Evolutionary conservation across 192 early-diverging fungal genomes (phyloP).

Genomic region (Chytriomyces sp.): DNA sequence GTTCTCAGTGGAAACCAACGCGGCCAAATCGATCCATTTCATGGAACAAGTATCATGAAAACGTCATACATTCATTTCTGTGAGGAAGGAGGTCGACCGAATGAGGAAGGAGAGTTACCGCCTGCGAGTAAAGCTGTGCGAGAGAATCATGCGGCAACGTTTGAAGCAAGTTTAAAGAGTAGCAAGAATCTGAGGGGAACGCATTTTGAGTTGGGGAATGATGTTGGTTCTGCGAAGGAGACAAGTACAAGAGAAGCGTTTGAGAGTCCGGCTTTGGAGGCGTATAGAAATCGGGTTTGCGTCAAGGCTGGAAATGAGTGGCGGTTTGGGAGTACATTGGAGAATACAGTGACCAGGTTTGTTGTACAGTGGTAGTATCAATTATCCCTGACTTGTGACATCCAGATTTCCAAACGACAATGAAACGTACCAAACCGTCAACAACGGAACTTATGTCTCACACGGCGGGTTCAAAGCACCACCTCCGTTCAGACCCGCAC

Average conservation of each 20-base stretch:
- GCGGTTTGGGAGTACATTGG: slow-evolving; percentile 21
- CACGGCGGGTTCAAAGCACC: slow-evolving; percentile 8
- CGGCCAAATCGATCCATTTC: background rate
- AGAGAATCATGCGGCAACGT: background rate
- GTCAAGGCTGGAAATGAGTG: slow-evolving; percentile 22
- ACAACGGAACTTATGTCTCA: slow-evolving; percentile 7
- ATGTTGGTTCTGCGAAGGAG: background rate
- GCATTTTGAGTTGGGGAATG: slow-evolving; percentile 21
- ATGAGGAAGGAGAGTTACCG: slow-evolving; percentile 8
- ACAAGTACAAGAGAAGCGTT: slow-evolving; percentile 4
- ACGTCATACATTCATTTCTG: slow-evolving; percentile 13
- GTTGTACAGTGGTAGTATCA: no score
- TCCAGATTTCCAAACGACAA: slow-evolving; percentile 21
- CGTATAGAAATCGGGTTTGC: background rate
- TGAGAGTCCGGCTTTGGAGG: background rate
- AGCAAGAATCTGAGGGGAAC: slow-evolving; percentile 21
- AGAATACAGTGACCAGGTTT: slow-evolving; percentile 30
- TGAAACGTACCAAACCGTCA: slow-evolving; percentile 23
- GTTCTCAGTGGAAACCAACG: background rate
- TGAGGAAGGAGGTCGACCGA: background rate
- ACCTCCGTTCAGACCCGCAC: background rate
- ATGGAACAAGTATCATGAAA: slow-evolving; percentile 17
- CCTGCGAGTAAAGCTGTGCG: background rate
- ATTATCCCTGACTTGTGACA: background rate
- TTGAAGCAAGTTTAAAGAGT: background rate